phyloP scores from a whole-genome alignment of 192 early-diverging fungal species.

The Coemansia sp. region DNA sequence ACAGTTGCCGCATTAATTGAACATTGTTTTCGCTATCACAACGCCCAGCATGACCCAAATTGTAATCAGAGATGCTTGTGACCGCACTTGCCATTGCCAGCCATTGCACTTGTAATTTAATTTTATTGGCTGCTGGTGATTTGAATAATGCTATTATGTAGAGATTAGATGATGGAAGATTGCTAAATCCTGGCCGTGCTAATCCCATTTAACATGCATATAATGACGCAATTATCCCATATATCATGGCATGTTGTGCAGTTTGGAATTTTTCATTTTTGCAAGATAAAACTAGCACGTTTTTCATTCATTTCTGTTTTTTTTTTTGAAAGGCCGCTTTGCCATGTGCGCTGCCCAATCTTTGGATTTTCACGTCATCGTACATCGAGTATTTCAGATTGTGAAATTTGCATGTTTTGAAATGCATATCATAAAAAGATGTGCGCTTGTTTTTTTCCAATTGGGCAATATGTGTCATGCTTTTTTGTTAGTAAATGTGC shows the following conservation, averaged over 20 bases:
- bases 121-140: background rate
- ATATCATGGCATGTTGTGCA: no score
- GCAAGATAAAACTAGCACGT: no score
- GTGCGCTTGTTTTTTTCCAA: background rate
- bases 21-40: constrained; percentile 10
- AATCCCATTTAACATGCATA: background rate
- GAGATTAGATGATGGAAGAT: background rate
- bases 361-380: no score
- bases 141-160: background rate
- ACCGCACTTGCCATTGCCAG: background rate
- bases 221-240: background rate
- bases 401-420: background rate
- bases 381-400: no score
- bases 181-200: no score
- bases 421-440: background rate
- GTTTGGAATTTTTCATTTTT: no score
- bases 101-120: no score
- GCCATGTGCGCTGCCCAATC: no score
- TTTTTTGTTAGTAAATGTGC: background rate
- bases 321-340: no score
- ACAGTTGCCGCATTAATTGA: constrained; percentile 12
- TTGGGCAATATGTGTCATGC: background rate
- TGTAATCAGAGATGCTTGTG: background rate
- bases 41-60: background rate
- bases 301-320: no score